A percentile compares a stretch with the other conserved stretches of the same genome.
phyloP scores from a whole-genome alignment of 345 rosid species.

The Pugionium cornutum region DNA sequence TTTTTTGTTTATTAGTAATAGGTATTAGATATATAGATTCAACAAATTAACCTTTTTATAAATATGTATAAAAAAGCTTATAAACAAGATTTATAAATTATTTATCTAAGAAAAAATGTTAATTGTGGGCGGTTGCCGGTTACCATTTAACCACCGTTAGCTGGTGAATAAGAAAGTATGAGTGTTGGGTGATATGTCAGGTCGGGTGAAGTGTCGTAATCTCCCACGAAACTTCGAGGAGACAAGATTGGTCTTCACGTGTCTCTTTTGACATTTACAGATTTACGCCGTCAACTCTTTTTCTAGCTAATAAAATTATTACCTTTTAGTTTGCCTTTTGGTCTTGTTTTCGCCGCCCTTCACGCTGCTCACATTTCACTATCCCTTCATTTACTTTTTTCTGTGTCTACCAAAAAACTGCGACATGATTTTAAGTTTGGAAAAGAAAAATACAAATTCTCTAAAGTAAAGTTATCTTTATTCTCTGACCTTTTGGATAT shows the following conservation, averaged over 20 bases:
- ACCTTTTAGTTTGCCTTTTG: neutral
- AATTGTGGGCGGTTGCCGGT: constrained; percentile 12
- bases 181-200: constrained; percentile 29
- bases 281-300: constrained; percentile 30
- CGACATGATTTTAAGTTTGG: no score
- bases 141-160: constrained; percentile 31
- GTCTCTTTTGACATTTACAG: constrained; percentile 23
- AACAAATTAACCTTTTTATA: no score
- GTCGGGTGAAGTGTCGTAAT: constrained; percentile 25
- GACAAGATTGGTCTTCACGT: constrained; percentile 27
- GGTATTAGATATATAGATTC: no score
- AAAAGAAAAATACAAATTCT: no score
- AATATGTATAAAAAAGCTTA: no score
- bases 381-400: neutral
- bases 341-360: constrained; percentile 12
- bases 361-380: constrained; percentile 6
- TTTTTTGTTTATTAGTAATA: no score
- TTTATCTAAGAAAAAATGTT: no score
- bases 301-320: neutral
- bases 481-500: no score
- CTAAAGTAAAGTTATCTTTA: no score
- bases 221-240: constrained; percentile 26
- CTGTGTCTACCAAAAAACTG: no score
- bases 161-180: constrained; percentile 15
- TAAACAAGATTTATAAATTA: no score